Conservation (phyloP, 2,329 filamentous ascomycete species). For the Phoma herbarum region DNA sequence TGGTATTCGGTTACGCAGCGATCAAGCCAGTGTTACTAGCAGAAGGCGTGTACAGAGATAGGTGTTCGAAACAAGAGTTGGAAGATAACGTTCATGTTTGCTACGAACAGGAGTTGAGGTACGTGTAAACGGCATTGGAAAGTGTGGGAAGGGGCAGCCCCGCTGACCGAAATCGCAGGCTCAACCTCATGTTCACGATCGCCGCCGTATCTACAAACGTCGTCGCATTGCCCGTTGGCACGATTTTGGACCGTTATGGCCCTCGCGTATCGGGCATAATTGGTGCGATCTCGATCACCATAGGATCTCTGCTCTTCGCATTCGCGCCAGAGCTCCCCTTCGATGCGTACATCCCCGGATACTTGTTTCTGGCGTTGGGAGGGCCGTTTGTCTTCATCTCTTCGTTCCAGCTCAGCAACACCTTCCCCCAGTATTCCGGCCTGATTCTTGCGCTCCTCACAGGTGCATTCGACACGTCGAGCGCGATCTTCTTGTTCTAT, state of each 20-base stretch:
- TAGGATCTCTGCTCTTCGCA: slow-evolving; percentile 77
- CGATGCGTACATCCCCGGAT: slow-evolving; percentile 69
- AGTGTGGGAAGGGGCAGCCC: slow-evolving; percentile 56
- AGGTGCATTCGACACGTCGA: slow-evolving; percentile 61
- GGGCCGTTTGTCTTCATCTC: slow-evolving; percentile 62
- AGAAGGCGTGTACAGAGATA: slow-evolving; percentile 49
- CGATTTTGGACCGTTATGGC: slow-evolving; percentile 83
- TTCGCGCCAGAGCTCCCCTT: slow-evolving; percentile 71
- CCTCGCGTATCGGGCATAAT: slow-evolving; percentile 78
- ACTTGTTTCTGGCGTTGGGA: slow-evolving; percentile 60
- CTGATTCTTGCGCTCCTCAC: slow-evolving; percentile 61
- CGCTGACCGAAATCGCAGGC: slow-evolving; percentile 58
- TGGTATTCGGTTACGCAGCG: slow-evolving; percentile 54
- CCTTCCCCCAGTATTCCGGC: slow-evolving; percentile 60
- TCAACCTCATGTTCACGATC: slow-evolving; percentile 93
- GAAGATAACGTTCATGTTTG: slow-evolving; percentile 46
- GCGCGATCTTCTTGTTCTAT: slow-evolving; percentile 59
- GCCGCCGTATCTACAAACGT: slow-evolving; percentile 90
- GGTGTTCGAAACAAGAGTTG: slow-evolving; percentile 49
- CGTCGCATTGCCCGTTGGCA: slow-evolving; percentile 83
- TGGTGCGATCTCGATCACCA: slow-evolving; percentile 72
- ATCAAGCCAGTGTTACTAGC: slow-evolving; percentile 52
- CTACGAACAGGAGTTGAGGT: slow-evolving; percentile 53
- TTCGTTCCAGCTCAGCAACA: slow-evolving; percentile 61
- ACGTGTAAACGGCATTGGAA: slow-evolving; percentile 59